Evolutionary conservation across 1,284 basidiomycete genomes (phyloP).

Genomic region (Apiotrichum montevideense): DNA sequence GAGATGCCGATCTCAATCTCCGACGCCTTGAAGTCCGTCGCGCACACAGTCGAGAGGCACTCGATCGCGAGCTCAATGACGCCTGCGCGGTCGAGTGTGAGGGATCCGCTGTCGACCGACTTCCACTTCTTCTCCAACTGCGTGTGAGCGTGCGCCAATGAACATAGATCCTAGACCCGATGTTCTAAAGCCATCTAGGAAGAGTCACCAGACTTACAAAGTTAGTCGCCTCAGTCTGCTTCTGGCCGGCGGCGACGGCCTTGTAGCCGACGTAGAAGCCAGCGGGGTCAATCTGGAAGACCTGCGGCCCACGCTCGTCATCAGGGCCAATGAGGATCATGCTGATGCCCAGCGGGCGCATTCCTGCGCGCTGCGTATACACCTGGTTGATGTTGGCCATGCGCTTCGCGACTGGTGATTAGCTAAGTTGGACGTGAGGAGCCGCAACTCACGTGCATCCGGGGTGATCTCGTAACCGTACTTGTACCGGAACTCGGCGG

Average conservation of each 20-base stretch:
- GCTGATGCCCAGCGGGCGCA: slow-evolving; percentile 94
- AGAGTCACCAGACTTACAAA: slow-evolving; percentile 48
- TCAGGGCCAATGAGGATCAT: slow-evolving; percentile 97
- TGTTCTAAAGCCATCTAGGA: too few relatives aligned
- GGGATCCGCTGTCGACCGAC: slow-evolving; percentile 66
- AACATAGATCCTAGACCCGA: too few relatives aligned
- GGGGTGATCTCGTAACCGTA: slow-evolving; percentile 97
- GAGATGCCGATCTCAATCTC: slow-evolving; percentile 54
- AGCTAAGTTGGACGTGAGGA: too few relatives aligned
- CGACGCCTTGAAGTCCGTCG: slow-evolving; percentile 83
- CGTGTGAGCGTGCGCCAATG: neutral
- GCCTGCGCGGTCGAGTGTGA: slow-evolving; percentile 64
- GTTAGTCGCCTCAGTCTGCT: slow-evolving; percentile 98
- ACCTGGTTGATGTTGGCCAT: slow-evolving; percentile 99
- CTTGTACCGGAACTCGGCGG: slow-evolving; percentile 92
- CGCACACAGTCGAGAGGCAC: slow-evolving; percentile 83
- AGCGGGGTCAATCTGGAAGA: slow-evolving; percentile 97
- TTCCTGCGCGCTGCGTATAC: slow-evolving; percentile 93
- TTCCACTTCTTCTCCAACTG: slow-evolving; percentile 97
- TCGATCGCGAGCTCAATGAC: slow-evolving; percentile 95
- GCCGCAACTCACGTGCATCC: slow-evolving; percentile 56
- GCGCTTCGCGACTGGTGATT: slow-evolving; percentile 64
- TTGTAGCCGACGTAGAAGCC: slow-evolving; percentile 99
- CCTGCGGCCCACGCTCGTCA: slow-evolving; percentile 79
- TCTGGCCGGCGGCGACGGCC: slow-evolving; percentile 91